These are phyloP conservation scores for Colletotrichum costaricense DNA, from an alignment of 2,329 filamentous ascomycete genomes.

Conservation along the genomic window DNA sequence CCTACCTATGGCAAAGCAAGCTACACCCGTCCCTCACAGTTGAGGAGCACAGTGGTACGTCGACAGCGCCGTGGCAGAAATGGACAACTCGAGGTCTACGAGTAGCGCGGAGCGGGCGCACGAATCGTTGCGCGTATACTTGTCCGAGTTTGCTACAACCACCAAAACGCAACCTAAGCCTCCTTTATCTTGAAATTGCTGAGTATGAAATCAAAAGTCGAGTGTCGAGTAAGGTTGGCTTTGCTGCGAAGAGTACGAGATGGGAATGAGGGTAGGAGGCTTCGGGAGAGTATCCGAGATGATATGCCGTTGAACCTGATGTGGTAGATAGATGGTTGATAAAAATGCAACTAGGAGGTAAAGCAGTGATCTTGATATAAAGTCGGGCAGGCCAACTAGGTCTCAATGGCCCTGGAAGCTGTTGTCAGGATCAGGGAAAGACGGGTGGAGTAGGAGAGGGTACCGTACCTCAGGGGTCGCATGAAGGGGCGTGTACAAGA, in stretches of 20 bases:
- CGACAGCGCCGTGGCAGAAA: not conserved
- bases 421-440: not conserved
- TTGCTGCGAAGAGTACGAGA: not conserved
- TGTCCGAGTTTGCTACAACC: not conserved
- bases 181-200: no score
- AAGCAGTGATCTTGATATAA: constrained; percentile 23
- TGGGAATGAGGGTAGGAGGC: not conserved
- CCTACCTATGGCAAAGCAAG: constrained; percentile 5
- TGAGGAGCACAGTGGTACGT: not conserved
- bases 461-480: constrained; percentile 20
- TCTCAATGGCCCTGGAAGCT: not conserved
- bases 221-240: not conserved
- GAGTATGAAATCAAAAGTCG: no score
- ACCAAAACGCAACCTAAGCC: not conserved
- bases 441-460: constrained; percentile 4
- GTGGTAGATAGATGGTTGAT: not conserved
- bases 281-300: not conserved
- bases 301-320: not conserved
- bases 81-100: not conserved
- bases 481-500: constrained; percentile 27
- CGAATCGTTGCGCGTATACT: not conserved
- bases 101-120: not conserved
- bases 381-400: not conserved
- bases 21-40: not conserved
- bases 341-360: not conserved